Base-by-base conservation (phyloP, 495 filamentous ascomycete genomes). In the Mytilinidion resinicola region DNA sequence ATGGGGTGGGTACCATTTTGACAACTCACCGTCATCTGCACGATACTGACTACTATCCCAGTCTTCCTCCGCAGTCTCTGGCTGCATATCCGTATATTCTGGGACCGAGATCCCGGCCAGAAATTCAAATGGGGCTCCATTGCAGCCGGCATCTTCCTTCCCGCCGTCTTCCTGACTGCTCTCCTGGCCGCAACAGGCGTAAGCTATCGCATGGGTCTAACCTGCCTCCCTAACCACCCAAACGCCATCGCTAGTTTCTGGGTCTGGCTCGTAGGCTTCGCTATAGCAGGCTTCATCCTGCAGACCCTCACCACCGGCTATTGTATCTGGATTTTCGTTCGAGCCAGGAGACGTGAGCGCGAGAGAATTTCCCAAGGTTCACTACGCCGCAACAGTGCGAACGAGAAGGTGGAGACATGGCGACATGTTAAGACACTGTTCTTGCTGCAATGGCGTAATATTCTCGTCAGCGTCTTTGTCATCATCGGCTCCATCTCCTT, bases 21-120 rank as follows among this genome's bases (percentile, higher is more conserved):
- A 15, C 0, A 41, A 14, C 14, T 15, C 25, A 11, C 37, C 1
- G 17, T 25, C 58, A 56, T 21, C 36, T 43, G 25, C 25, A 30
- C 20, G 9, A 19, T 11, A 19, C 35, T 33, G 12, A 56, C 11
- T 33, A 10, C 12, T 1, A 9, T 8, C 9, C 14, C n/a, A 49
- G 71, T 71, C 43, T 66, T 73, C 43, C 61, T 72, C 43, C 70
- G 70, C 53, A 64, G 64, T 41, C 50, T 72, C 19, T 73, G 67
- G 69, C 68, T 71, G 8, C 69, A 73, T 44, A 60, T 73, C n/a
- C 65, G 69, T 41, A 67, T 74, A 43, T 67, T 69, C 64, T 73
- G 71, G 71, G 69, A 73, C 61, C 21, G 59, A 10, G 57, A 68
- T 25, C 70, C 61, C 30, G 68, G 67, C 25, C 10, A 53, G 11